Evolutionary conservation across 2,329 filamentous ascomycete species (phyloP).

Genomic region (Fonsecaea multimorphosa): DNA sequence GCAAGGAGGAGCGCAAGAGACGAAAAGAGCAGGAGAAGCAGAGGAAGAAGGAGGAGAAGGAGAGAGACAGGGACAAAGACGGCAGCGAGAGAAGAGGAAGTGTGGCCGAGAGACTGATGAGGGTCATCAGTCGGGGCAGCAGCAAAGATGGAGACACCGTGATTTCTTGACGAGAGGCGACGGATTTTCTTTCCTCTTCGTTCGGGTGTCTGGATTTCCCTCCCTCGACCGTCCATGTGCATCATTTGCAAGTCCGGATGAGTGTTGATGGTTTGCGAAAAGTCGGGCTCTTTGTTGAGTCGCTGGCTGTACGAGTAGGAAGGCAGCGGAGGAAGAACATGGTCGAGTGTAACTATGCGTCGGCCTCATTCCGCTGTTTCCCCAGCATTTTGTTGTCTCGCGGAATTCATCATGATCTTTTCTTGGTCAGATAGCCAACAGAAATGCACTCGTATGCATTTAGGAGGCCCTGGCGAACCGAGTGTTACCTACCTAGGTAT

Average conservation of each 20-base stretch:
- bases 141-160: constrained; percentile 8
- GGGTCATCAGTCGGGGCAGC: constrained; percentile 23
- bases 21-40: constrained; percentile 5
- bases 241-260: neutral
- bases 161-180: neutral
- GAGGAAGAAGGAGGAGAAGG: constrained; percentile 23
- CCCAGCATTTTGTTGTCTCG: neutral
- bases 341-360: no score
- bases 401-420: neutral
- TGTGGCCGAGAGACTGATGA: constrained; percentile 19
- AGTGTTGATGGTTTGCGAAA: neutral
- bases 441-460: no score
- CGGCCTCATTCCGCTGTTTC: neutral
- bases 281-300: no score
- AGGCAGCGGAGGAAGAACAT: no score
- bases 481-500: no score
- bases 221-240: neutral
- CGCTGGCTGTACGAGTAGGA: no score
- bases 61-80: constrained; percentile 16
- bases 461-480: no score
- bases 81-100: constrained; percentile 11
- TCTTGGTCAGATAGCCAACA: no score
- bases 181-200: neutral
- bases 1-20: constrained; percentile 5
- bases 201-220: neutral